Percentiles rank a stretch among this genome's conserved stretches.
phyloP scores from a whole-genome alignment of 2,329 filamentous ascomycete species.

The Pseudopithomyces chartarum region DNA sequence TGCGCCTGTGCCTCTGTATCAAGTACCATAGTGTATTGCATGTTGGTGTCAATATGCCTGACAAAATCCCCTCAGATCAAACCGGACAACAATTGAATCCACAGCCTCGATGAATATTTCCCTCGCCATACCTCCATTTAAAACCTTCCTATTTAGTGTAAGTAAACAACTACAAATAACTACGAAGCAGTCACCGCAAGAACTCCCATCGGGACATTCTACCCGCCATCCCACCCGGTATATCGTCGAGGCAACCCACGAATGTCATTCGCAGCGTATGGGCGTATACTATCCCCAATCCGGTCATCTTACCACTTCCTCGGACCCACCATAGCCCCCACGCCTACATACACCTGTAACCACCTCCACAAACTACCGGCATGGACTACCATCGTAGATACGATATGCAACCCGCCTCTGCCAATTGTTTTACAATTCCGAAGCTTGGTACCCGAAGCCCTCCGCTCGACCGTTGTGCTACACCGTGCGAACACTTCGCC shows the following conservation, averaged over 20 bases:
- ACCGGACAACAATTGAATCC: neutral
- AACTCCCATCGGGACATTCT: too few species aligned
- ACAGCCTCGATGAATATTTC: too few species aligned
- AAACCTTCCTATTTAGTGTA: too few species aligned
- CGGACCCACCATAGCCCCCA: slow-evolving; percentile 1
- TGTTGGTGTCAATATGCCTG: neutral
- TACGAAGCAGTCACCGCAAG: too few species aligned
- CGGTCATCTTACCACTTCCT: neutral
- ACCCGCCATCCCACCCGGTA: neutral
- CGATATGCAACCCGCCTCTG: neutral
- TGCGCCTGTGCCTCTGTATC: too few species aligned
- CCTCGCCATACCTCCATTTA: too few species aligned
- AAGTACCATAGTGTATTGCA: neutral
- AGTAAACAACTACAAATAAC: too few species aligned
- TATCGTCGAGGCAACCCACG: too few species aligned
- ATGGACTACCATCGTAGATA: neutral
- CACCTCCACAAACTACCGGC: neutral
- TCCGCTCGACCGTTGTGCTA: neutral
- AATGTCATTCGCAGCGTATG: neutral
- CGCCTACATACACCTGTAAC: neutral
- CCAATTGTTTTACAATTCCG: neutral
- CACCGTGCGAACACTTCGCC: slow-evolving; percentile 1
- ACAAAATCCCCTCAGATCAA: neutral
- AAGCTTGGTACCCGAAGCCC: slow-evolving; percentile 2
- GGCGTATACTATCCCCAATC: slow-evolving; percentile 1